Base-by-base conservation (phyloP, 192 early-diverging fungal species). In the Podila horticola region DNA sequence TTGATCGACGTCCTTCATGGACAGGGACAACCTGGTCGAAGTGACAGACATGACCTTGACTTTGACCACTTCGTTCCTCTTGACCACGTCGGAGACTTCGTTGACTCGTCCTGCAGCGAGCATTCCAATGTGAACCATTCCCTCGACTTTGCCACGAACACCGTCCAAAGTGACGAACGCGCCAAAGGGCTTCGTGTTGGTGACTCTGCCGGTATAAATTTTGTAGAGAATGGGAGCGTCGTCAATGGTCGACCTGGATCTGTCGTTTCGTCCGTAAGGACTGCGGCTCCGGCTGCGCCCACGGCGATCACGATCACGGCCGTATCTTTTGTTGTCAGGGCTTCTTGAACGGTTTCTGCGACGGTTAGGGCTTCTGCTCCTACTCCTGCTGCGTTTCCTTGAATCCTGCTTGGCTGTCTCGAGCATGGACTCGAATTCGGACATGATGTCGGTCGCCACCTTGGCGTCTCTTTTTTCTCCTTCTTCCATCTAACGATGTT, bases 1-100 rank as follows among this genome's bases (percentile, higher is more conserved):
- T 83, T 99, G 98, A 82, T 98, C 96, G 20, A 98, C 96, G 82
- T 99, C 97, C 68, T 95, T 97, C 94, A 98, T 97, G 11, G 94
- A 96, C 31, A 99, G 84, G 7, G 95, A 90, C 3, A 98, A 84
- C 51, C 94, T 87, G 34, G 85, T 92, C 26, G 95, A 96, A 10
- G 92, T 89, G 4, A 96, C 89, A 7, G 96, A 96, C 92, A 97
- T 92, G 51, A 99, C 94, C 72, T 99, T 99, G 59, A 99, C 96
- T 61, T 94, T 95, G 22, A 99, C 97, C 12, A 52, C 26, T 66
- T 98, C 93, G 13, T 91, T 91, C 19, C 94, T 90, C 24, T 89
- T 84, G 17, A 98, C 91, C n/a, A 97, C 91, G n/a, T 98, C 96
- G 5, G 87, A 87, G 2, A 96, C 94, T 67, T 97, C 91, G 24